Base-by-base conservation (phyloP, 257 asterid species). In the Nicotiana tomentosiformis region DNA sequence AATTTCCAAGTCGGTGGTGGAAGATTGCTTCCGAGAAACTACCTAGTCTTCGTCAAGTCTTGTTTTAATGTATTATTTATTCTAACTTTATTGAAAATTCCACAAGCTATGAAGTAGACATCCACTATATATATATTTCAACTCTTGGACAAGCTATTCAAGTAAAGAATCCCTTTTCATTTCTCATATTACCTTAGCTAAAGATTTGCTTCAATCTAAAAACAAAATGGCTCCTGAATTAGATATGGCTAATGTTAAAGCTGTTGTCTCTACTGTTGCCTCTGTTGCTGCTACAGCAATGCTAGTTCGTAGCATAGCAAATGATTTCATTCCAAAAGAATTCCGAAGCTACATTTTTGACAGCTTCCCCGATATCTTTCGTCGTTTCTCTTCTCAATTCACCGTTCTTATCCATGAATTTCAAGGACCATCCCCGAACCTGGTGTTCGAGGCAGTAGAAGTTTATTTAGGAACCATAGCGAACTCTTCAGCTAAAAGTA, bases 391-490 rank as follows among this genome's bases (percentile, higher is more conserved):
- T 66, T 89, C 82, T 5, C 89, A 88, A 11, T 29, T 86, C 15
- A 88, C 91, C 65, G 0, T 92, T 5, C 32, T 82, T 32, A 88
- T 92, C 80, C 85, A 92, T 8, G 93, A 92, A 46, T 88, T n/a
- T 57, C 92, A 88, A 0, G 92, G 90, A 16, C 88, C 91, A 30
- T 78, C 77, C 82, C 80, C 18, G 23, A 92, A 91, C 78, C 81
- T 82, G 1, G 90, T 92, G 64, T 92, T 85, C 26, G 14, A 20
- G 57, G 93, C 93, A 0, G 91, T 89, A 1, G 89, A 89, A 58
- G 79, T 87, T 1, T 90, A 90, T 81, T 33, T 89, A 29, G 83
- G 85, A 2, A 77, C 86, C 3, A 46, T 82, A 60, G 11, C 10
- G 4, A 66, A 70, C 80, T 87, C 97, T 39, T 80, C 87, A 58